Conservation (phyloP, 1,139 yeast species). For the Suhomyces guaymorum region DNA sequence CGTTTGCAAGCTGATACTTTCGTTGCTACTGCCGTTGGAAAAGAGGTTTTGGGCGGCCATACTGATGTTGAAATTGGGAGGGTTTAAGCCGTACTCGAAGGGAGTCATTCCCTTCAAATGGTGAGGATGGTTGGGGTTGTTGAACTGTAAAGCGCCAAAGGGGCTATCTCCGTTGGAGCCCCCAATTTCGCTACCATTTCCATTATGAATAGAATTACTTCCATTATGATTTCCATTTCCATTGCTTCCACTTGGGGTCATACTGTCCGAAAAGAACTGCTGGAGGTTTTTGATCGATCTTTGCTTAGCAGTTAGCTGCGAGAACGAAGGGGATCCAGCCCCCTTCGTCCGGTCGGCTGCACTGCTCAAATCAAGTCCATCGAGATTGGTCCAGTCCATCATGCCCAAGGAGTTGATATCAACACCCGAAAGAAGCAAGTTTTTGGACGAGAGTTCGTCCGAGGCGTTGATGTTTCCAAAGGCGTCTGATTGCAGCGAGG, state of each 20-base stretch:
- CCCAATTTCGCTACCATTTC: too few relatives aligned
- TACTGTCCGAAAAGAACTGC: conserved; percentile 16
- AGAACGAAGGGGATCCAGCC: conserved; percentile 14
- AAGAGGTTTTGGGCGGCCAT: conserved; percentile 9
- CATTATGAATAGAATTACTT: not conserved
- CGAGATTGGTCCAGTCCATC: conserved; percentile 41
- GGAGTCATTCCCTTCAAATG: conserved; percentile 42
- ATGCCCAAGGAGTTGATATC: conserved; percentile 27
- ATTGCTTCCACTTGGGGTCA: conserved; percentile 2
- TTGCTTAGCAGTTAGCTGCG: conserved; percentile 14
- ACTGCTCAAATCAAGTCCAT: conserved; percentile 20
- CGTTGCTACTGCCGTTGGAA: not conserved
- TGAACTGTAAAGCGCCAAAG: conserved; percentile 31
- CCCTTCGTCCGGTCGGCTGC: conserved; percentile 12
- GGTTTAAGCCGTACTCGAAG: conserved; percentile 35
- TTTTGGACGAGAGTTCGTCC: conserved; percentile 23
- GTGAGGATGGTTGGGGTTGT: conserved; percentile 39
- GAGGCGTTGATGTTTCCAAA: conserved; percentile 44
- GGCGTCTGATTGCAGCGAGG: conserved; percentile 58
- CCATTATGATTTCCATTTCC: not conserved
- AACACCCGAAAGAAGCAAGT: conserved; percentile 23
- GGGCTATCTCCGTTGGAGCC: conserved; percentile 6
- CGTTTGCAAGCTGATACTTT: conserved; percentile 3
- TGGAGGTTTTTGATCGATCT: conserved; percentile 18
- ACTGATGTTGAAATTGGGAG: conserved; percentile 17